Conservation (phyloP, 2,329 filamentous ascomycete genomes). For the Fusarium secorum region DNA sequence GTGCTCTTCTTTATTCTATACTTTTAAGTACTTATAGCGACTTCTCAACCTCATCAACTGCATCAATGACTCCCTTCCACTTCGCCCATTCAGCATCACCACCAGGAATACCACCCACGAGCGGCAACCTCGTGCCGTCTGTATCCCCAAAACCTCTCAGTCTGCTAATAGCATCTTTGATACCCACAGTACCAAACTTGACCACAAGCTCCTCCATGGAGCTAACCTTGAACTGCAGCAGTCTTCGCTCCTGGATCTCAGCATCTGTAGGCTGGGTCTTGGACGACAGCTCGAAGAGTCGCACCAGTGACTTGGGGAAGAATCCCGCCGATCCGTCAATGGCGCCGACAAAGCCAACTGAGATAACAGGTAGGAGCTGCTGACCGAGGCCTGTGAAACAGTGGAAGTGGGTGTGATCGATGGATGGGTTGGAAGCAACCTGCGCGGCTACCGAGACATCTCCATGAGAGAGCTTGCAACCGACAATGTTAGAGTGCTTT, state of each 20-base stretch:
- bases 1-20: neutral
- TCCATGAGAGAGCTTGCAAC: conserved; percentile 74
- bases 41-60: conserved; percentile 54
- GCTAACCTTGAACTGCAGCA: conserved; percentile 68
- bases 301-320: conserved; percentile 68
- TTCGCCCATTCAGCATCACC: conserved; percentile 65
- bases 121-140: conserved; percentile 66
- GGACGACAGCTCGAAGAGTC: conserved; percentile 59
- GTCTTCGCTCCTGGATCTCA: conserved; percentile 58
- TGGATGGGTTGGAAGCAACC: conserved; percentile 65
- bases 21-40: conserved; percentile 20
- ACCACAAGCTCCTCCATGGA: conserved; percentile 69
- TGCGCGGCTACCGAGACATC: conserved; percentile 71
- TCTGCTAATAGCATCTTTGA: conserved; percentile 69
- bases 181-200: conserved; percentile 67
- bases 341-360: conserved; percentile 65
- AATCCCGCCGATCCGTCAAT: conserved; percentile 70
- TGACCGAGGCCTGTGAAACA: conserved; percentile 72
- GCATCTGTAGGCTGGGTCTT: conserved; percentile 47
- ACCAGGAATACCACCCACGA: conserved; percentile 65
- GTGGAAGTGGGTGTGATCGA: conserved; percentile 66
- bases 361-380: conserved; percentile 67
- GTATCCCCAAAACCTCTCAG: conserved; percentile 66
- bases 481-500: conserved; percentile 71
- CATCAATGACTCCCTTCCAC: conserved; percentile 56